These are phyloP conservation scores for Dictyostelium purpureum DNA, from an alignment of 78 protist species.

Conservation along the genomic window DNA sequence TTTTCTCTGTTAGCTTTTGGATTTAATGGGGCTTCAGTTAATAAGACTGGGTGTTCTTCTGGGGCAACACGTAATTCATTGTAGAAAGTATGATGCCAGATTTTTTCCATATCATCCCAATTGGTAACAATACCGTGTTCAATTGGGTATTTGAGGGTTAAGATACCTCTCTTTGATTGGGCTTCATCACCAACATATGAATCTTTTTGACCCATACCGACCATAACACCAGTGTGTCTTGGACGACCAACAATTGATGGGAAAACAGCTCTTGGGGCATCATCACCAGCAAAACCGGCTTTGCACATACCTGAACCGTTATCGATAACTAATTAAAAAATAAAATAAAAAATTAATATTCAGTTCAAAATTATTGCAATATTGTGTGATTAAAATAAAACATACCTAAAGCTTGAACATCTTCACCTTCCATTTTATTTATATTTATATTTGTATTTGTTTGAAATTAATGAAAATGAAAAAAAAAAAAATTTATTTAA, in stretches of 20 bases:
- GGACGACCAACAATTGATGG: constrained; percentile 93
- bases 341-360: too few species aligned
- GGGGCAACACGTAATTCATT: constrained; percentile 77
- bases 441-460: too few species aligned
- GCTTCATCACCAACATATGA: constrained; percentile 39
- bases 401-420: too few species aligned
- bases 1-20: constrained; percentile 89
- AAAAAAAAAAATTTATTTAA: too few species aligned
- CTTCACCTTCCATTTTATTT: too few species aligned
- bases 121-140: constrained; percentile 46
- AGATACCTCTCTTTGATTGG: constrained; percentile 70
- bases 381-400: too few species aligned
- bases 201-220: constrained; percentile 86
- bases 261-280: constrained; percentile 91
- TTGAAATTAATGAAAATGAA: too few species aligned
- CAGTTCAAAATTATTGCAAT: too few species aligned
- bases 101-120: constrained; percentile 58
- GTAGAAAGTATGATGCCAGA: constrained; percentile 42
- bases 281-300: constrained; percentile 92
- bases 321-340: too few species aligned
- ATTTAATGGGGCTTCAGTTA: constrained; percentile 93
- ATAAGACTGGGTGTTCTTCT: constrained; percentile 87
- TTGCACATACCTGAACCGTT: too few species aligned
- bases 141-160: constrained; percentile 76
- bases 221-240: constrained; percentile 88